Base-by-base conservation (phyloP, 2,329 filamentous ascomycete species). In the Hypomyces rosellus region DNA sequence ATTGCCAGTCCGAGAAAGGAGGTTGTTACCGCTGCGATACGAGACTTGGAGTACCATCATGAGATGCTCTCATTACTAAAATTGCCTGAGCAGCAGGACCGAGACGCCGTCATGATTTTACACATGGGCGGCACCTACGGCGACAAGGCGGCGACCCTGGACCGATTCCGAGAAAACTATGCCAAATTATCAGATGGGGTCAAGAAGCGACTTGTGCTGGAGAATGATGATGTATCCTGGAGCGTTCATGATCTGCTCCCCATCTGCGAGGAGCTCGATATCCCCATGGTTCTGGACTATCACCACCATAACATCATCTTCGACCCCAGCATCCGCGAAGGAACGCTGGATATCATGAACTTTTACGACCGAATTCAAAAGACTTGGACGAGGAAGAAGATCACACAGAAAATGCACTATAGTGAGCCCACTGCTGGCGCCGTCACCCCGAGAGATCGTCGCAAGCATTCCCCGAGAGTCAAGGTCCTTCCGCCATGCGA, bases 271-370 rank as follows among this genome's bases (percentile, higher is more conserved):
- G 90, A 96, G 67, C 74, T 96, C n/a, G 88, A 92, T 63, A 96
- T 97, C 37, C 92, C 92, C 0, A 69, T 96, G 0, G 91, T 96
- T 1, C 82, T 97, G 11, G 92, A 97, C 66, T 97, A 82, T 59
- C 92, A 97, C 63, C 92, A 97, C 60, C 89, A 97, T 74, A 96
- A 96, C 65, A 96, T 97, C 58, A 72, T 95, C 8, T 95, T 95
- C 60, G 88, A 95, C 63, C 62, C 77, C 0, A 74, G 74, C 5
- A 69, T 95, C 2, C 84, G 90, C 2, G 91, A 96, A 68, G 90
- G 91, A 1, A 96, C 90, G 0, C 74, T 81, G 16, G 91, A 95
- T 59, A 89, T 97, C 55, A 83, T 86, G 45, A 61, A 65, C 0
- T 70, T 96, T 0, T 93, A 81, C 54, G 83, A 85, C 0, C 82